Conservation (phyloP, 2,329 filamentous ascomycete species). For the Setomelanomma holmii region DNA sequence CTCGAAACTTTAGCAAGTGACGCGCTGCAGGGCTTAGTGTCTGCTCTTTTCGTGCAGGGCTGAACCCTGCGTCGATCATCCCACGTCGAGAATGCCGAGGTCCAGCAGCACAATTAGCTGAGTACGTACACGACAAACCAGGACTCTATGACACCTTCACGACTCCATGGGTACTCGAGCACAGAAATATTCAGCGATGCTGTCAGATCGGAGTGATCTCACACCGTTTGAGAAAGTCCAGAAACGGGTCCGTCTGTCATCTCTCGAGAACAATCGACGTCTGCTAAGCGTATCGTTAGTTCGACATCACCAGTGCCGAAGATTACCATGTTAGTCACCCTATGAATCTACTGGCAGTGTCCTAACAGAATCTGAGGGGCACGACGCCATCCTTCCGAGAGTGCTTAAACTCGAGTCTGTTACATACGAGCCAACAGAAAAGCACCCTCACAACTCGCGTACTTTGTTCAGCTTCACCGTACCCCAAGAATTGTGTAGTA, state of each 20-base stretch:
- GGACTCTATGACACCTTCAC: background rate
- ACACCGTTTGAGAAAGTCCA: slow-evolving; percentile 29
- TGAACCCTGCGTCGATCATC: background rate
- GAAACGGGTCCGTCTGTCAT: slow-evolving; percentile 17
- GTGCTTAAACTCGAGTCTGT: slow-evolving; percentile 46
- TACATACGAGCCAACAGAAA: slow-evolving; percentile 32
- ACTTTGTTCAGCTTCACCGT: slow-evolving; percentile 56
- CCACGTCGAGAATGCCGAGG: background rate
- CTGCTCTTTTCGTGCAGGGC: background rate
- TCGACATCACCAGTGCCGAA: slow-evolving; percentile 22
- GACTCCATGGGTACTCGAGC: slow-evolving; percentile 6
- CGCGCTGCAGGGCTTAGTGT: background rate
- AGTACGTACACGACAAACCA: background rate
- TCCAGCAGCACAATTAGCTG: background rate
- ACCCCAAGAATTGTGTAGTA: slow-evolving; percentile 55
- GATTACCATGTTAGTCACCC: slow-evolving; percentile 33
- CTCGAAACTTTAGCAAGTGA: no score
- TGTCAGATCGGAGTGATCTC: slow-evolving; percentile 7
- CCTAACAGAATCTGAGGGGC: slow-evolving; percentile 30
- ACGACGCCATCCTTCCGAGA: slow-evolving; percentile 39
- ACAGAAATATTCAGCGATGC: slow-evolving; percentile 3
- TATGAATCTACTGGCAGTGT: background rate
- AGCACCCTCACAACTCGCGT: slow-evolving; percentile 42
- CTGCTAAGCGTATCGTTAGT: slow-evolving; percentile 19
- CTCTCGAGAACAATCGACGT: background rate